These are phyloP conservation scores for Macrocybe gigantea DNA, from an alignment of 768 basidiomycete species.

Conservation along the genomic window DNA sequence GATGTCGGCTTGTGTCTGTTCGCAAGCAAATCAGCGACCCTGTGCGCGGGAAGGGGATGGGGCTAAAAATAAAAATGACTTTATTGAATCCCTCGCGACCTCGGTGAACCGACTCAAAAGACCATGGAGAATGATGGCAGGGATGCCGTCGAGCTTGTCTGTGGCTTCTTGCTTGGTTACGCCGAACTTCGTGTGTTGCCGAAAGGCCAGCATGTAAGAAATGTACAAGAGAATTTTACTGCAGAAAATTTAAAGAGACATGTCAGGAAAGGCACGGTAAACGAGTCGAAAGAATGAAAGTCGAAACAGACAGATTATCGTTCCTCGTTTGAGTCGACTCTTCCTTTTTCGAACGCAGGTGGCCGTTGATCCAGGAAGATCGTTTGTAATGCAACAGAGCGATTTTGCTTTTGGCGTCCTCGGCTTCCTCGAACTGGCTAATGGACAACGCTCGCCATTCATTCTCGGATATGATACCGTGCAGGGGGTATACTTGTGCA, in stretches of 20 bases:
- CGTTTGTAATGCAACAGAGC: constrained; percentile 56
- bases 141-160: constrained; percentile 53
- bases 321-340: constrained; percentile 50
- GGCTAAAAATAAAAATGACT: constrained; percentile 33
- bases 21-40: not conserved
- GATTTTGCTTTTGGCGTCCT: constrained; percentile 39
- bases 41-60: not conserved
- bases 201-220: constrained; percentile 74
- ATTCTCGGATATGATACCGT: constrained; percentile 70
- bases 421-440: constrained; percentile 46
- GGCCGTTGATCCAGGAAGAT: constrained; percentile 69
- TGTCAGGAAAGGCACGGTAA: not conserved
- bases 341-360: constrained; percentile 39
- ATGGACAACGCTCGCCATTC: constrained; percentile 74
- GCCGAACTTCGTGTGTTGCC: constrained; percentile 29
- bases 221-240: constrained; percentile 81
- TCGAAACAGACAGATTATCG: constrained; percentile 48
- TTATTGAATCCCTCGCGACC: constrained; percentile 55
- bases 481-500: constrained; percentile 67
- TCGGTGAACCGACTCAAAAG: constrained; percentile 81
- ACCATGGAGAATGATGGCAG: constrained; percentile 64
- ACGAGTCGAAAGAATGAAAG: constrained; percentile 23
- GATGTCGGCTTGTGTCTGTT: constrained; percentile 54
- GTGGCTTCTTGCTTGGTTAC: constrained; percentile 46
- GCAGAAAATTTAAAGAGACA: not conserved